Base-by-base conservation (phyloP, 1,139 yeast species). In the Pichia cactophila region DNA sequence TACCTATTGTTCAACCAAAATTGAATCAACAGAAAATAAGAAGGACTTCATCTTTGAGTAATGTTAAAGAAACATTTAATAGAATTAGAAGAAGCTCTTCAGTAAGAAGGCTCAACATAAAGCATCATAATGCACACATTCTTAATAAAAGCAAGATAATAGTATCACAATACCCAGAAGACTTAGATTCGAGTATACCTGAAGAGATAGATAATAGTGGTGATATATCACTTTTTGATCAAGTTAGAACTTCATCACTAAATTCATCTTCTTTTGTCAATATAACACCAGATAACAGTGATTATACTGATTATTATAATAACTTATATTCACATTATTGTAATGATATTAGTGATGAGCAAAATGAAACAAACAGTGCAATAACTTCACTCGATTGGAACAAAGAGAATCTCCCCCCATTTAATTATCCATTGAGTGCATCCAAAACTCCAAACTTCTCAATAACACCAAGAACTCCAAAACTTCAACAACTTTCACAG, bases 381-480 rank as follows among this genome's bases (percentile, higher is more conserved):
- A 37, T 40, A 33, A 40, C 45, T 2, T 50, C 50, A 7, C 26
- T 44, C 16, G 29, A 44, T 5, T 48, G 46, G 31, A 35, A 44
- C 14, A 50, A 48, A 11, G 46, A 48, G 29, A 44, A 45, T 28
- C 31, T 41, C 4, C 11, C 41, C 23, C 44, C 44, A 3, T 8
- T 28, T n/a, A 23, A 37, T 28, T 45, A 48, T 37, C 33, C 26
- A 2, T 36, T 50, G 17, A 42, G 45, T n/a, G 26, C 41, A 20
- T 50, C 53, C 3, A 20, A 37, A 28, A 45, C 45, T 26, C 51
- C 53, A 31, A 50, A 47, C 16, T 50, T 20, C 26, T 26, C 43
- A 16, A 39, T 50, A 1, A n/a, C 31, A 4, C 36, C 41, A 33
- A 1, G 1, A 14, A 42, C 43, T 10, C 45, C 42, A 37, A 31